Conservation (phyloP, 495 filamentous ascomycete species). For the Lasiosphaeriaceae sp. region DNA sequence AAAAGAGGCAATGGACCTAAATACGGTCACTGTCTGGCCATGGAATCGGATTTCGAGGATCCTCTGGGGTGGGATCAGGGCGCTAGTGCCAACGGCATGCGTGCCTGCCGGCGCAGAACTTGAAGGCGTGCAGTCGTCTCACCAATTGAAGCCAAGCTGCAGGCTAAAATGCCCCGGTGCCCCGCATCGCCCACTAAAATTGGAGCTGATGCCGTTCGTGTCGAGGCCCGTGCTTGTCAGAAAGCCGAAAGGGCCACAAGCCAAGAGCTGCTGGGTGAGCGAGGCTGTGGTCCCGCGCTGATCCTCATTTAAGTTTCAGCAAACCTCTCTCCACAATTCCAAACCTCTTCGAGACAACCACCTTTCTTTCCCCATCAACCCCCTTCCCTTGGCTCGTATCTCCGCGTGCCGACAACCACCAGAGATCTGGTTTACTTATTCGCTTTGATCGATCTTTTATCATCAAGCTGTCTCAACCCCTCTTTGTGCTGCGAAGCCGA, state of each 20-base stretch:
- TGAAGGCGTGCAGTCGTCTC: no score
- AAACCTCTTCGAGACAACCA: conserved; percentile 29
- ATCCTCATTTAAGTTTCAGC: conserved; percentile 27
- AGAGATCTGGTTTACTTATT: neutral
- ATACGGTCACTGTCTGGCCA: neutral
- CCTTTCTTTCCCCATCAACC: conserved; percentile 13
- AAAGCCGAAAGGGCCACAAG: no score
- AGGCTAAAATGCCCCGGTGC: no score
- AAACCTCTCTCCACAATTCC: conserved; percentile 21
- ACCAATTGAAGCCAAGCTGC: no score
- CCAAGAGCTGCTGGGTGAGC: neutral
- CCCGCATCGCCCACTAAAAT: no score
- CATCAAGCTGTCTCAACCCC: conserved; percentile 3
- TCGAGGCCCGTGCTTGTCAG: no score
- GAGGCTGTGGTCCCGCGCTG: conserved; percentile 1
- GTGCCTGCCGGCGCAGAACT: no score
- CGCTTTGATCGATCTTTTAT: conserved; percentile 7
- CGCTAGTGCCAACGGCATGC: no score
- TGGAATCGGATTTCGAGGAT: neutral
- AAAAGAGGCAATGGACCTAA: no score
- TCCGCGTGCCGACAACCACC: conserved; percentile 3
- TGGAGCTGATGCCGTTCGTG: neutral
- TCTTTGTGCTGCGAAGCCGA: neutral
- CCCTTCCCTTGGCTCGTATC: conserved; percentile 8
- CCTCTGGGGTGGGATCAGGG: no score